Evolutionary conservation across 768 basidiomycete species (phyloP).

Genomic region (Galerina sulciceps): DNA sequence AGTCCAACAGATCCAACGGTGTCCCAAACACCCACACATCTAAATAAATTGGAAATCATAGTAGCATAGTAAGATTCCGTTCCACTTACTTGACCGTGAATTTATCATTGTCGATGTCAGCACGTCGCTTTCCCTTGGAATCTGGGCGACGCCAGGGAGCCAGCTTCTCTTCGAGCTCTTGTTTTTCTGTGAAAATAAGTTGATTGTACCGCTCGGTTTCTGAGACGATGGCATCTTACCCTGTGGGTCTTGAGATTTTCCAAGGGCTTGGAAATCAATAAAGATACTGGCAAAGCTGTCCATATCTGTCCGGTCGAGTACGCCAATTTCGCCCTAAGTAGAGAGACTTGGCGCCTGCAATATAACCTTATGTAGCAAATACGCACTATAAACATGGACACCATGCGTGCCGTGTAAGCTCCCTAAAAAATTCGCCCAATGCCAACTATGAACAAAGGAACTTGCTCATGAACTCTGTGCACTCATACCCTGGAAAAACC

Average conservation of each 20-base stretch:
- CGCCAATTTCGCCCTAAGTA: slow-evolving; percentile 66
- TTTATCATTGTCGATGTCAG: slow-evolving; percentile 42
- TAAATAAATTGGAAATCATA: slow-evolving; percentile 22
- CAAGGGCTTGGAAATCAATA: slow-evolving; percentile 61
- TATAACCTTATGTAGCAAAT: background rate
- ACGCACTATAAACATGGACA: slow-evolving; percentile 69
- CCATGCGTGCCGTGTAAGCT: slow-evolving; percentile 78
- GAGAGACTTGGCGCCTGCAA: background rate
- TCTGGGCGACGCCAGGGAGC: slow-evolving; percentile 55
- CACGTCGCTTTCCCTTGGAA: slow-evolving; percentile 58
- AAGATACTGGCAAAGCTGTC: slow-evolving; percentile 72
- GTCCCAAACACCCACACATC: slow-evolving; percentile 77
- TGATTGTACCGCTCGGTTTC: background rate
- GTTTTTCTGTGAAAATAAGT: slow-evolving; percentile 29
- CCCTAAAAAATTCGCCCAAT: slow-evolving; percentile 43
- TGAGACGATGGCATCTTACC: slow-evolving; percentile 34
- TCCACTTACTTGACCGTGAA: slow-evolving; percentile 66
- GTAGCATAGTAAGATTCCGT: background rate
- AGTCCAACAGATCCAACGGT: slow-evolving; percentile 77
- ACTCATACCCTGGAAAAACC: slow-evolving; percentile 70
- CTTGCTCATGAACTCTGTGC: background rate
- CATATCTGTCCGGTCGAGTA: slow-evolving; percentile 75
- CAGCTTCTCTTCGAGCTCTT: slow-evolving; percentile 50
- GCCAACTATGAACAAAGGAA: too few species aligned
- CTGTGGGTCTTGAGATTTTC: slow-evolving; percentile 49